Evolutionary conservation across 768 basidiomycete genomes (phyloP).

Genomic region (Favolaschia claudopus): DNA sequence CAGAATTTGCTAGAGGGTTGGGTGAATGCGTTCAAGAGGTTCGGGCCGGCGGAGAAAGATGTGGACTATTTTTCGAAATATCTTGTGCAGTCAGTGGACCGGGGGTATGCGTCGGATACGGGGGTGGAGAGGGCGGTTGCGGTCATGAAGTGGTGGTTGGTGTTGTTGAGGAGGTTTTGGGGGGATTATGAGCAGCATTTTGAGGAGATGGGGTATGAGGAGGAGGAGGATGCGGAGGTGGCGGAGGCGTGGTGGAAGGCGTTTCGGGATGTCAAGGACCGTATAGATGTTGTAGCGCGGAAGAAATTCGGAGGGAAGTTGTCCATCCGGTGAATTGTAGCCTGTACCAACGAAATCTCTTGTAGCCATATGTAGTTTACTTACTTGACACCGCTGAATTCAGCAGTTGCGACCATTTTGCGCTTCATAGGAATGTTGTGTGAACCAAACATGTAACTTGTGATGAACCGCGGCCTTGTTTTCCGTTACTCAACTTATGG

Average conservation of each 20-base stretch:
- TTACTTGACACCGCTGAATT: not conserved
- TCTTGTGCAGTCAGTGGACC: slow-evolving; percentile 71
- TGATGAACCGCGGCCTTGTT: too few relatives aligned
- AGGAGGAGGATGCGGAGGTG: slow-evolving; percentile 47
- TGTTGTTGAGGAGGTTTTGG: slow-evolving; percentile 72
- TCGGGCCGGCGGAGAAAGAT: slow-evolving; percentile 77
- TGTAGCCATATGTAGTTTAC: slow-evolving; percentile 5
- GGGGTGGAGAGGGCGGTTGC: slow-evolving; percentile 74
- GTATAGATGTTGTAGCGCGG: slow-evolving; percentile 69
- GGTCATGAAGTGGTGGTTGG: slow-evolving; percentile 85
- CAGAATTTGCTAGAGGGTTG: slow-evolving; percentile 76
- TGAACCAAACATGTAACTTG: too few relatives aligned
- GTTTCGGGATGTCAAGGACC: slow-evolving; percentile 72
- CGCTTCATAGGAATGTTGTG: too few relatives aligned
- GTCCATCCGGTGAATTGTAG: slow-evolving; percentile 57
- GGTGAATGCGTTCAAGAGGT: slow-evolving; percentile 69
- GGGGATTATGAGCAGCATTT: slow-evolving; percentile 59
- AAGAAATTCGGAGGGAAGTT: slow-evolving; percentile 78
- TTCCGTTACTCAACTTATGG: too few relatives aligned
- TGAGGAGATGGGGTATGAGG: slow-evolving; percentile 42
- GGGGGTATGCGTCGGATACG: slow-evolving; percentile 58
- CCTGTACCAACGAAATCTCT: not conserved
- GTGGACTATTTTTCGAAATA: slow-evolving; percentile 79
- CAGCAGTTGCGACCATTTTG: too few relatives aligned
- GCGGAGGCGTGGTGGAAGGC: slow-evolving; percentile 85